phyloP scores from a whole-genome alignment of 495 filamentous ascomycete species.

The Podospora anserina region DNA sequence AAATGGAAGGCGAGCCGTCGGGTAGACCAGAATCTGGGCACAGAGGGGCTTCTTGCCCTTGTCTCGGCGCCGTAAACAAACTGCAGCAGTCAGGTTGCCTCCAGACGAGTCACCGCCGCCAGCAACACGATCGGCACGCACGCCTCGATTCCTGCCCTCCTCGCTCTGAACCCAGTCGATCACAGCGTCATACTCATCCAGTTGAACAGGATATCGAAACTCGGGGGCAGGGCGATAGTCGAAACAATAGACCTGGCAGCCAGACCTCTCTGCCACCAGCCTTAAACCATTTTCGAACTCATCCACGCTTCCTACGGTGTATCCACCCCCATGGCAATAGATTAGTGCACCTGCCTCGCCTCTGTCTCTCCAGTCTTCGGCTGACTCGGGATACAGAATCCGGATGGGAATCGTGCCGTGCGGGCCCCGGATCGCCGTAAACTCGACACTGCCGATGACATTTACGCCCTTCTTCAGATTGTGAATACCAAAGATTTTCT shows the following conservation, averaged over 20 bases:
- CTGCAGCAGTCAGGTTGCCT: slow-evolving; percentile 39
- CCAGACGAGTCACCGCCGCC: slow-evolving; percentile 38
- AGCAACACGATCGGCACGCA: slow-evolving; percentile 27
- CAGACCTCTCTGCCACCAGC: slow-evolving; percentile 27
- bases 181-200: slow-evolving; percentile 36
- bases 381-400: slow-evolving; percentile 30
- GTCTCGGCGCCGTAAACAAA: slow-evolving; percentile 30
- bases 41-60: slow-evolving; percentile 23
- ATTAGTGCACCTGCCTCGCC: slow-evolving; percentile 29
- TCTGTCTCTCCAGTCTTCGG: slow-evolving; percentile 7
- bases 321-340: slow-evolving; percentile 45
- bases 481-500: slow-evolving; percentile 35
- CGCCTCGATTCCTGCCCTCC: slow-evolving; percentile 22
- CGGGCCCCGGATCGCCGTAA: slow-evolving; percentile 37
- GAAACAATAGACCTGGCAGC: slow-evolving; percentile 31
- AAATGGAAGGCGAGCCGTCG: slow-evolving; percentile 37
- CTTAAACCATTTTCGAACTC: slow-evolving; percentile 40
- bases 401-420: slow-evolving; percentile 38
- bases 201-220: slow-evolving; percentile 35
- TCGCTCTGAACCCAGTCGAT: slow-evolving; percentile 29
- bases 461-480: slow-evolving; percentile 19
- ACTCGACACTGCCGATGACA: slow-evolving; percentile 33
- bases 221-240: slow-evolving; percentile 42
- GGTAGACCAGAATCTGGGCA: slow-evolving; percentile 38
- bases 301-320: slow-evolving; percentile 37